Evolutionary conservation across 495 filamentous ascomycete species (phyloP).

Genomic region (Hypoxylon perforatum): DNA sequence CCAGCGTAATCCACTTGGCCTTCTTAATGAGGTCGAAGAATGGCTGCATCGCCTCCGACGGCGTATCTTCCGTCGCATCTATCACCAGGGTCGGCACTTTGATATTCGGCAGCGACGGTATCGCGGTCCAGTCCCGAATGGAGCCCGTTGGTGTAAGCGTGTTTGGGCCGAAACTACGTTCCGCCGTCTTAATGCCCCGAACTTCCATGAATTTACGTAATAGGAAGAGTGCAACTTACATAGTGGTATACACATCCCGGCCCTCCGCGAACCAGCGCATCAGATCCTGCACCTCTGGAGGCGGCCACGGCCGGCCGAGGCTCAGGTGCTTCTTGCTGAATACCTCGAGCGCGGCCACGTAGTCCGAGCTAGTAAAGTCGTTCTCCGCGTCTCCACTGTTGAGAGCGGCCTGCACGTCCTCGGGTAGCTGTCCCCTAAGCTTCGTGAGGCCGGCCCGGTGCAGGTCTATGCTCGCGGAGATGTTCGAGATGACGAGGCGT

Average conservation of each 20-base stretch:
- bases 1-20: conserved; percentile 61
- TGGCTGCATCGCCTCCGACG: conserved; percentile 55
- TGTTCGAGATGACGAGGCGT: conserved; percentile 35
- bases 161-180: conserved; percentile 28
- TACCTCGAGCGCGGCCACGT: conserved; percentile 53
- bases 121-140: conserved; percentile 23
- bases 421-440: conserved; percentile 30
- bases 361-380: conserved; percentile 54
- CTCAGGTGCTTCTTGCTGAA: conserved; percentile 58
- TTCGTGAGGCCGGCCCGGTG: conserved; percentile 19
- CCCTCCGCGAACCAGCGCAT: conserved; percentile 47
- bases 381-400: conserved; percentile 29
- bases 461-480: conserved; percentile 40
- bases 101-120: conserved; percentile 50
- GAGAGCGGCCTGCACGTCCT: conserved; percentile 30
- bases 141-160: conserved; percentile 26
- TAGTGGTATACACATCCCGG: conserved; percentile 56
- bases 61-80: conserved; percentile 63
- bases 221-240: conserved; percentile 42
- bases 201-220: too few species aligned
- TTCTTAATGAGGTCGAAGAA: conserved; percentile 57
- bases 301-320: conserved; percentile 50
- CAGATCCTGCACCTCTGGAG: conserved; percentile 34
- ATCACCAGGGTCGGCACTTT: conserved; percentile 56
- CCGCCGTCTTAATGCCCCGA: not conserved